Percentiles rank a stretch among this genome's conserved stretches.
Evolutionary conservation across 768 basidiomycete genomes (phyloP).

Genomic region (Auriscalpium vulgare): DNA sequence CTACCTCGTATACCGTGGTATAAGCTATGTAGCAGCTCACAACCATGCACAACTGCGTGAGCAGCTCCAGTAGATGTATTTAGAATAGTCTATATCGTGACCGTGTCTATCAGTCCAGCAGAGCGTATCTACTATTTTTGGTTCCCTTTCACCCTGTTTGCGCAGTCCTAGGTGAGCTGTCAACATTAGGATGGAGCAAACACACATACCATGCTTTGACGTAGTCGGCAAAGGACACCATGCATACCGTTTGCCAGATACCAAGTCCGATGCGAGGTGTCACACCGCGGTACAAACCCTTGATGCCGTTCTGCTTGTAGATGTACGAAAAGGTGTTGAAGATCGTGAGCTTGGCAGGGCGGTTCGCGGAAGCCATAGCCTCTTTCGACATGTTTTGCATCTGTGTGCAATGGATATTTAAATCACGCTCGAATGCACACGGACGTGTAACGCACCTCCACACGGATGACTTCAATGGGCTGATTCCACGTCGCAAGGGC

Average conservation of each 20-base stretch:
- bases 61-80: background rate
- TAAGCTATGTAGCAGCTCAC: too few relatives aligned
- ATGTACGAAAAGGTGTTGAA: slow-evolving; percentile 88
- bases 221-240: slow-evolving; percentile 97
- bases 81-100: background rate
- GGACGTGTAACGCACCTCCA: slow-evolving; percentile 55
- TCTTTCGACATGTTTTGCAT: slow-evolving; percentile 99
- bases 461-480: slow-evolving; percentile 94
- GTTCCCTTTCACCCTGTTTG: slow-evolving; percentile 41
- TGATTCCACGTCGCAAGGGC: slow-evolving; percentile 99
- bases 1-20: too few relatives aligned
- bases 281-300: slow-evolving; percentile 95
- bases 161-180: background rate
- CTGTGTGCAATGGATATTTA: slow-evolving; percentile 28
- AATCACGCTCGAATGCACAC: background rate
- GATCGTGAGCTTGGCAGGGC: slow-evolving; percentile 89
- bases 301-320: slow-evolving; percentile 93
- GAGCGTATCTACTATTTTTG: background rate
- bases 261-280: slow-evolving; percentile 95
- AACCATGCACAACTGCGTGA: background rate
- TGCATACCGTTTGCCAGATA: slow-evolving; percentile 97
- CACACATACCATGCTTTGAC: slow-evolving; percentile 71
- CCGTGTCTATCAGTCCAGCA: background rate
- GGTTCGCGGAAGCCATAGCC: slow-evolving; percentile 52
- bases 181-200: background rate